Base-by-base conservation (phyloP, 495 filamentous ascomycete species). In the Neurospora terricola region DNA sequence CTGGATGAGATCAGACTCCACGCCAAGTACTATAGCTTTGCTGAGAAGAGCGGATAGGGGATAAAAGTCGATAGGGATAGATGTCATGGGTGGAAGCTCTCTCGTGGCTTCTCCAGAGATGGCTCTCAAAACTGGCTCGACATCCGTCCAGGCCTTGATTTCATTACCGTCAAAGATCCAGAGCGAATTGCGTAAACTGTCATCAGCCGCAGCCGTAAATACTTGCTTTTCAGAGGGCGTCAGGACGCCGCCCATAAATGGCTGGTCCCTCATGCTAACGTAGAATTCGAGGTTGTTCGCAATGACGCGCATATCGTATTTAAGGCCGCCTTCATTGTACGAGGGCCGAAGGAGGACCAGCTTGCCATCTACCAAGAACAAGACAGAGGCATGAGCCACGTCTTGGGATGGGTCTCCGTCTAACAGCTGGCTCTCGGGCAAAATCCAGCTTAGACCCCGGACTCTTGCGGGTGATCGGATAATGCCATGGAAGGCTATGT, bases 291-390 rank as follows among this genome's bases (percentile, higher is more conserved):
- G 94, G 77, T 95, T 95, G 74, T 97, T 92, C 8, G 94, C 93
- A 77, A 99, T 90, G 39, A 98, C 90, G 14, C 94, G 91, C 96
- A 99, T 98, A 77, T 99, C 96, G 78, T 98, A 99, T 84, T 97
- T 97, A 48, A 97, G 83, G 73, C 91, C 91, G 2, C 92, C 92
- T 23, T 88, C 88, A 59, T 88, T 91, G 8, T 90, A 85, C 3
- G 92, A 93, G 5, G 96, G 96, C 74, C 97, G 93, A 37, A 99
- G 85, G 18, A 98, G 85, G 23, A 98, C 96, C 23, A 99, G 86
- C 76, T 98, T 99, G 21, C 94, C 96, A 79, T 98, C 96, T 8
- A 98, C 94, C 38, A 98, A 85, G 73, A 99, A 97, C 39, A 99
- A 82, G 68, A 99, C 94, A 4, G 93, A 96, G 21, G 96, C 96